Percentiles rank a stretch among this genome's conserved stretches.
These are phyloP conservation scores for Boletus subcaerulescens DNA, from an alignment of 768 basidiomycete species.

Conservation along the genomic window DNA sequence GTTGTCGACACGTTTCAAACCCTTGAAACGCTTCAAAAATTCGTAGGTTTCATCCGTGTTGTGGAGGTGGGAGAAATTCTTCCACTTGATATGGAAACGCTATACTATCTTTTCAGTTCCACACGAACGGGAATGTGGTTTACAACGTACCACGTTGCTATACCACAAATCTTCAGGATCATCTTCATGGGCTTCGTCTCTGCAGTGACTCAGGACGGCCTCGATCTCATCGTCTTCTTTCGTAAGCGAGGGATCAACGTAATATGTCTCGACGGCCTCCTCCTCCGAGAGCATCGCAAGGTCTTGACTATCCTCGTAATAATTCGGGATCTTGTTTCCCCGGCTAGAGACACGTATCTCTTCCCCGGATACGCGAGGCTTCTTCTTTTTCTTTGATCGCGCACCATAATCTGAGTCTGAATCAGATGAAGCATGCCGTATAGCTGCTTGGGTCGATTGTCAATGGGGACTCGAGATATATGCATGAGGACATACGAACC, in stretches of 20 bases:
- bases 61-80: conserved; percentile 95
- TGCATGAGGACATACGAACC: conserved; percentile 37
- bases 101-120: conserved; percentile 32
- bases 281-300: conserved; percentile 68
- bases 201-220: conserved; percentile 79
- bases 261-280: conserved; percentile 52
- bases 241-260: conserved; percentile 50
- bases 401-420: conserved; percentile 87
- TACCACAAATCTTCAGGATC: conserved; percentile 84
- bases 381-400: conserved; percentile 85
- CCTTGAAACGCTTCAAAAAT: conserved; percentile 92
- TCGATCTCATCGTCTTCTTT: conserved; percentile 88
- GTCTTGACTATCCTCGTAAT: conserved; percentile 72
- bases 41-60: conserved; percentile 99
- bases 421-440: conserved; percentile 64
- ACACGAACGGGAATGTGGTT: background rate
- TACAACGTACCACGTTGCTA: conserved; percentile 70
- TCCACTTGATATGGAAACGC: conserved; percentile 99
- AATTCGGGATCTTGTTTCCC: conserved; percentile 80
- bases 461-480: conserved; percentile 3
- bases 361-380: conserved; percentile 50
- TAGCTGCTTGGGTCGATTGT: conserved; percentile 35
- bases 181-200: conserved; percentile 76
- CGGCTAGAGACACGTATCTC: conserved; percentile 76
- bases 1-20: conserved; percentile 96